Conservation (phyloP, 352 stramenopile species). For the Pythium biforme region DNA sequence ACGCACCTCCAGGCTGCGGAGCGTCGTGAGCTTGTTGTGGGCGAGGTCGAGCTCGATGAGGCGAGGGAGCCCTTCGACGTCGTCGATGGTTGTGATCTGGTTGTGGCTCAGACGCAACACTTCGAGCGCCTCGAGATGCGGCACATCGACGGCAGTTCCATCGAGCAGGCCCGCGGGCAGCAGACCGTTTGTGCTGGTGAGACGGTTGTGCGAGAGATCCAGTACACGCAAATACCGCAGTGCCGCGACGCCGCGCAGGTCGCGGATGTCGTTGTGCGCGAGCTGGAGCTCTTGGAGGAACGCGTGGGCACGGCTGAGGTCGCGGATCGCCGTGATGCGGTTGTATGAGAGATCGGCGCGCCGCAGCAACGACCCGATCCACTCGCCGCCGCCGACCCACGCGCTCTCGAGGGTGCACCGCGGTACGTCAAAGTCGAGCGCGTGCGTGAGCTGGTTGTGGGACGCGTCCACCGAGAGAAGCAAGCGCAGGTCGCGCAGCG, state of each 20-base stretch:
- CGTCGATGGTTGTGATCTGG: constrained; percentile 44
- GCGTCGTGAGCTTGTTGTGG: constrained; percentile 48
- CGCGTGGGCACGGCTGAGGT: constrained; percentile 45
- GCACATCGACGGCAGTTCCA: neutral
- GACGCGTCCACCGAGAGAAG: constrained; percentile 59
- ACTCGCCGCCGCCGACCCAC: constrained; percentile 54
- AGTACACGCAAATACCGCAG: constrained; percentile 67
- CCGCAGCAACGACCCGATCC: constrained; percentile 66
- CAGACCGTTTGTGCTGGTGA: constrained; percentile 46
- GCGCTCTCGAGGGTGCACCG: constrained; percentile 49
- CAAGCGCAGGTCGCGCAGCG: constrained; percentile 47
- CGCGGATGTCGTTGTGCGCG: constrained; percentile 52
- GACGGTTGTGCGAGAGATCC: constrained; percentile 66
- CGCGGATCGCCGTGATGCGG: constrained; percentile 47
- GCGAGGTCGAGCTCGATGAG: constrained; percentile 51
- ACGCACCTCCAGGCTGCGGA: constrained; percentile 50
- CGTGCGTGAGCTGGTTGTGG: constrained; percentile 55
- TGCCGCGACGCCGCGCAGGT: constrained; percentile 45
- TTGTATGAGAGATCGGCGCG: constrained; percentile 54
- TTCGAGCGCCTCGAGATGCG: constrained; percentile 45
- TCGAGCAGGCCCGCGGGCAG: neutral
- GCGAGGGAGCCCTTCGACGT: constrained; percentile 43
- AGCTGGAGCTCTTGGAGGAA: constrained; percentile 70
- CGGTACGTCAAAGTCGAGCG: constrained; percentile 64
- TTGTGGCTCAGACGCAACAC: constrained; percentile 57